Evolutionary conservation across 805 yeast genomes (phyloP).

Genomic region (Starmerella ratchasimensis): DNA sequence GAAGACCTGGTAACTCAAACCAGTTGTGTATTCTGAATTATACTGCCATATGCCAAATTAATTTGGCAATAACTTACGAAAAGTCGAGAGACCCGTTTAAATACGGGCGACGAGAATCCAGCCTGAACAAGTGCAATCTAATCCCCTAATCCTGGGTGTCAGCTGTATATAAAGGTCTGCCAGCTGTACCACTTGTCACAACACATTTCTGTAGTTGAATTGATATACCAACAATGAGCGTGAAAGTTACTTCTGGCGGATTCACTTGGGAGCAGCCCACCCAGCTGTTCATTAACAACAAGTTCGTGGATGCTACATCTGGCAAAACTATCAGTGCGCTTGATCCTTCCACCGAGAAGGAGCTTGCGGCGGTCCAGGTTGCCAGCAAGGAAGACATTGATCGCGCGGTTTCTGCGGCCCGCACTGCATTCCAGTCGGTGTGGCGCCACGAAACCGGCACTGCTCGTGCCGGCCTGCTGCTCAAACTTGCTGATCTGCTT

Average conservation of each 20-base stretch:
- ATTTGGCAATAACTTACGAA: too few relatives aligned
- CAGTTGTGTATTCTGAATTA: too few relatives aligned
- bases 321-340: slow-evolving; percentile 48
- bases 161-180: too few relatives aligned
- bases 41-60: too few relatives aligned
- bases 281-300: slow-evolving; percentile 69
- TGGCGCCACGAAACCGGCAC: slow-evolving; percentile 64
- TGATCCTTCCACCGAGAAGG: slow-evolving; percentile 64
- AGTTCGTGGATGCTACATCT: slow-evolving; percentile 37
- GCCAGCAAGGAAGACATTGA: slow-evolving; percentile 72
- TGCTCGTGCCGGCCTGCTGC: slow-evolving; percentile 48
- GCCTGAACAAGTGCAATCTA: too few relatives aligned
- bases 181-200: too few relatives aligned
- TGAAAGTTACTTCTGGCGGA: slow-evolving; percentile 32
- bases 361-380: slow-evolving; percentile 53
- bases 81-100: too few relatives aligned
- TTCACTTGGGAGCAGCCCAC: slow-evolving; percentile 61
- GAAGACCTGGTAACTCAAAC: too few relatives aligned
- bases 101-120: too few relatives aligned
- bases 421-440: slow-evolving; percentile 49
- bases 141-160: too few relatives aligned
- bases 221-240: slow-evolving; percentile 9
- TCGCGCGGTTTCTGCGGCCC: slow-evolving; percentile 74
- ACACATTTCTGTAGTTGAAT: too few relatives aligned
- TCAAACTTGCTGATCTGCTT: slow-evolving; percentile 62